phyloP scores from a whole-genome alignment of 129 eudicot species.

The Chrysanthemum lavandulifolium region DNA sequence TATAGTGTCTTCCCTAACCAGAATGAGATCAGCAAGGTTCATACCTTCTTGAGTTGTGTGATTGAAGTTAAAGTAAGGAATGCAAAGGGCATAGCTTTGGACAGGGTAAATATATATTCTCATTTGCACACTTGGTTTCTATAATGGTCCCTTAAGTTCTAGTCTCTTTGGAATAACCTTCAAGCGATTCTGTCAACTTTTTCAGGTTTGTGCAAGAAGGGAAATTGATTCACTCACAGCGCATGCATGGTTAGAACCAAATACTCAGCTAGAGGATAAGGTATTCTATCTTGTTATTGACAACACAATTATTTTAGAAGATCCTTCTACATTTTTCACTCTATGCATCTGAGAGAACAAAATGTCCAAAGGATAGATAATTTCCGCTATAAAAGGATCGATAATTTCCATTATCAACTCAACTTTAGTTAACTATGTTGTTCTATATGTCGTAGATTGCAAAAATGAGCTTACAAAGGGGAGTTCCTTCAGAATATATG shows the following conservation, averaged over 20 bases:
- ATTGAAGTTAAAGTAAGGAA: conserved; percentile 51
- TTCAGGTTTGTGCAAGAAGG: conserved; percentile 70
- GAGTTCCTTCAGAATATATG: conserved; percentile 77
- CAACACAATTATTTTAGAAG: neutral
- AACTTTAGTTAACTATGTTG: neutral
- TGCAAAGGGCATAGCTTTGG: conserved; percentile 59
- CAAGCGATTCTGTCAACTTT: neutral
- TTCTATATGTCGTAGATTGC: conserved; percentile 43
- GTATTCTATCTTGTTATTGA: conserved; percentile 28
- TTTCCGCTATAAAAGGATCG: too few relatives aligned
- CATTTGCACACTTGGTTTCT: conserved; percentile 1
- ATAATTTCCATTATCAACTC: neutral
- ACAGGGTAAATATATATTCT: conserved; percentile 50
- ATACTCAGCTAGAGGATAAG: conserved; percentile 68
- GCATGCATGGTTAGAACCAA: conserved; percentile 66
- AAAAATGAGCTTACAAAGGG: conserved; percentile 67
- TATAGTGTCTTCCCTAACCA: too few relatives aligned
- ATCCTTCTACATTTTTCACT: neutral
- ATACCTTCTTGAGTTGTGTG: too few relatives aligned
- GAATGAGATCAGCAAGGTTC: too few relatives aligned
- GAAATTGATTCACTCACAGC: conserved; percentile 70
- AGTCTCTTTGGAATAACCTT: neutral
- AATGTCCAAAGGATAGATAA: neutral
- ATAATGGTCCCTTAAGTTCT: neutral
- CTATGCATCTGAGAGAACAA: neutral